Evolutionary conservation across 768 basidiomycete genomes (phyloP).

Genomic region (Obba rivulosa): DNA sequence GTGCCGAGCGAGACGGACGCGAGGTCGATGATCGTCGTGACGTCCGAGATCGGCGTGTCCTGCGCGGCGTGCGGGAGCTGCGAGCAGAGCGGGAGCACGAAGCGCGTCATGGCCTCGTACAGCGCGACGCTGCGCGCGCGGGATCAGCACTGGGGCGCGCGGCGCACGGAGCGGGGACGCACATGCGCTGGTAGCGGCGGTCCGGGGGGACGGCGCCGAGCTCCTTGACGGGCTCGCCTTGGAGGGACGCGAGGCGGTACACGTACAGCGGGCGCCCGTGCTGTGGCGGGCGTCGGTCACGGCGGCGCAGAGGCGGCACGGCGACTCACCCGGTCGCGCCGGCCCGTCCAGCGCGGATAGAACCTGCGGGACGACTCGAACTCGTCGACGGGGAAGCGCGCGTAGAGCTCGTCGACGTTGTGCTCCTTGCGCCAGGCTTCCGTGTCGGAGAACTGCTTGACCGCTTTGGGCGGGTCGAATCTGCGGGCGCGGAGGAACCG

Average conservation of each 20-base stretch:
- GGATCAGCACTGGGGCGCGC: background rate
- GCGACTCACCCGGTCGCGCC: constrained; percentile 58
- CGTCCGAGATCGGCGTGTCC: constrained; percentile 53
- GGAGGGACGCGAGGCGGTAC: constrained; percentile 63
- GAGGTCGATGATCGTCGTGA: constrained; percentile 72
- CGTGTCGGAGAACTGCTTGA: constrained; percentile 63
- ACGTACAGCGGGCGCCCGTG: constrained; percentile 70
- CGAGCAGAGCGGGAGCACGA: constrained; percentile 60
- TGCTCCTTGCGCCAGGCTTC: constrained; percentile 65
- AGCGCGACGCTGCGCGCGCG: constrained; percentile 45
- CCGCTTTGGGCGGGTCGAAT: constrained; percentile 57
- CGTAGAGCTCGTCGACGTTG: constrained; percentile 58
- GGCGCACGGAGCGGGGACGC: constrained; percentile 18
- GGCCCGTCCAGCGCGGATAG: constrained; percentile 80
- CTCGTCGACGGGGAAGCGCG: constrained; percentile 52
- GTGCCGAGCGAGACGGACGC: constrained; percentile 50
- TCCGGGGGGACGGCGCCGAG: constrained; percentile 47
- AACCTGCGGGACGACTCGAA: constrained; percentile 54
- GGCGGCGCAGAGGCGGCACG: background rate
- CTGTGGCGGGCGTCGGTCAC: constrained; percentile 28
- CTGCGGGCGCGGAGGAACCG: constrained; percentile 80
- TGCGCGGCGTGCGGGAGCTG: constrained; percentile 47
- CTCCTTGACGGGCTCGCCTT: constrained; percentile 45
- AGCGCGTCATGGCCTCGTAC: constrained; percentile 63
- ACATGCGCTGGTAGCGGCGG: constrained; percentile 69